Conservation (phyloP, 352 stramenopile genomes). For the Globisporangium nodosum region DNA sequence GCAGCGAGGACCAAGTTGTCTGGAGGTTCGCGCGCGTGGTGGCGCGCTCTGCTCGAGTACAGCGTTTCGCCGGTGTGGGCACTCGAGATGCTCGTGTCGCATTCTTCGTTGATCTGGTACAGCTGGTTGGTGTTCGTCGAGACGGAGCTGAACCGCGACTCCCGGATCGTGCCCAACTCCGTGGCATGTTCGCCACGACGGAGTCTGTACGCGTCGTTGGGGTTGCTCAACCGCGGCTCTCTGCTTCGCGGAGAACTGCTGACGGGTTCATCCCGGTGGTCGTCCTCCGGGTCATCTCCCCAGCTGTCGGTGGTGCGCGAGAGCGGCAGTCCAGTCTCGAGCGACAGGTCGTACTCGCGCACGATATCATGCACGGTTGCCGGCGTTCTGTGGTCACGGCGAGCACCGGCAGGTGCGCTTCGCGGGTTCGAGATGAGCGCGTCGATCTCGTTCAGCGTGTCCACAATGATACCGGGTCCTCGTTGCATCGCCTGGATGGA, state of each 20-base stretch:
- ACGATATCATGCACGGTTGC: slow-evolving; percentile 30
- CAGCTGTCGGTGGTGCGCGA: slow-evolving; percentile 59
- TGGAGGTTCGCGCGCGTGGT: neutral
- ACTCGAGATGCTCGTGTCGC: slow-evolving; percentile 14
- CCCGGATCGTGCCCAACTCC: slow-evolving; percentile 7
- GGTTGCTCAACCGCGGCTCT: neutral
- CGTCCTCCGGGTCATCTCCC: slow-evolving; percentile 30
- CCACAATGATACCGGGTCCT: slow-evolving; percentile 35
- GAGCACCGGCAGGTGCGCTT: slow-evolving; percentile 8
- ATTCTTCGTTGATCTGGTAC: slow-evolving; percentile 11
- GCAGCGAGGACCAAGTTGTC: neutral
- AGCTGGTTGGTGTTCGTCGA: slow-evolving; percentile 9
- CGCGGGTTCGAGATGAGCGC: slow-evolving; percentile 29
- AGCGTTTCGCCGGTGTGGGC: slow-evolving; percentile 10
- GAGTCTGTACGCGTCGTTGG: neutral
- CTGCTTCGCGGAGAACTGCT: neutral
- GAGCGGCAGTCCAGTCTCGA: slow-evolving; percentile 47
- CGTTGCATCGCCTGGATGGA: slow-evolving; percentile 30
- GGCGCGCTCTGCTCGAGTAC: slow-evolving; percentile 5
- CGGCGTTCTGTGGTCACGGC: neutral
- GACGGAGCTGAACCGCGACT: slow-evolving; percentile 9
- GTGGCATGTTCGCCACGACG: slow-evolving; percentile 2
- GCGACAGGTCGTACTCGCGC: slow-evolving; percentile 36
- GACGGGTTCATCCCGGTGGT: slow-evolving; percentile 5
- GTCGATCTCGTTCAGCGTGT: slow-evolving; percentile 45